phyloP scores from a whole-genome alignment of 2,329 filamentous ascomycete genomes.

The Grosmannia serpens region DNA sequence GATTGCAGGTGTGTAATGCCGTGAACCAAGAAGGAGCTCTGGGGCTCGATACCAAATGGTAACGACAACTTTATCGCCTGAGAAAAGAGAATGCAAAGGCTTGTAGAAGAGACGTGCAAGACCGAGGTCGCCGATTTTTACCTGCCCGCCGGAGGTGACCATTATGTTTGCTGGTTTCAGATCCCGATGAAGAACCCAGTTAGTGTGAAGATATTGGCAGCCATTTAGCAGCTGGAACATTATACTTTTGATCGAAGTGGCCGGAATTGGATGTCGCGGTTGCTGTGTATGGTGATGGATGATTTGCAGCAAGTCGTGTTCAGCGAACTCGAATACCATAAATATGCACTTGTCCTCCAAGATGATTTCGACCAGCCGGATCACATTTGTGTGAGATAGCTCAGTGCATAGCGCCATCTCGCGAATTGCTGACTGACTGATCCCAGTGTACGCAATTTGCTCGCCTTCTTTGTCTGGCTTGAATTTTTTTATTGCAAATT shows the following conservation, averaged over 20 bases:
- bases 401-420: slow-evolving; percentile 97
- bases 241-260: slow-evolving; percentile 81
- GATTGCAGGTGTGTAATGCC: slow-evolving; percentile 95
- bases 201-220: slow-evolving; percentile 85
- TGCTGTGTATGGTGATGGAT: slow-evolving; percentile 95
- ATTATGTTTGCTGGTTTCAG: slow-evolving; percentile 98
- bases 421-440: slow-evolving; percentile 91
- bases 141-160: slow-evolving; percentile 80
- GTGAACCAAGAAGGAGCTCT: slow-evolving; percentile 78
- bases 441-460: slow-evolving; percentile 85
- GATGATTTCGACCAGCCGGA: slow-evolving; percentile 87
- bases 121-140: slow-evolving; percentile 91
- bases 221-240: slow-evolving; percentile 94
- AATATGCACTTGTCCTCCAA: slow-evolving; percentile 98
- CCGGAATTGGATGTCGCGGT: slow-evolving; percentile 76
- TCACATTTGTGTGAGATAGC: slow-evolving; percentile 77
- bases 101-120: slow-evolving; percentile 90
- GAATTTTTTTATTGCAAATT: slow-evolving; percentile 99
- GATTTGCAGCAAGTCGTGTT: slow-evolving; percentile 94
- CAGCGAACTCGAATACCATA: slow-evolving; percentile 98
- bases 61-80: slow-evolving; percentile 93
- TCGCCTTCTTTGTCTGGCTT: slow-evolving; percentile 98
- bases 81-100: slow-evolving; percentile 81
- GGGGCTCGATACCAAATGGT: slow-evolving; percentile 99
- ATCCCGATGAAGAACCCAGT: slow-evolving; percentile 95